Base-by-base conservation (phyloP, 768 basidiomycete species). In the Calocybe gangraenosa region DNA sequence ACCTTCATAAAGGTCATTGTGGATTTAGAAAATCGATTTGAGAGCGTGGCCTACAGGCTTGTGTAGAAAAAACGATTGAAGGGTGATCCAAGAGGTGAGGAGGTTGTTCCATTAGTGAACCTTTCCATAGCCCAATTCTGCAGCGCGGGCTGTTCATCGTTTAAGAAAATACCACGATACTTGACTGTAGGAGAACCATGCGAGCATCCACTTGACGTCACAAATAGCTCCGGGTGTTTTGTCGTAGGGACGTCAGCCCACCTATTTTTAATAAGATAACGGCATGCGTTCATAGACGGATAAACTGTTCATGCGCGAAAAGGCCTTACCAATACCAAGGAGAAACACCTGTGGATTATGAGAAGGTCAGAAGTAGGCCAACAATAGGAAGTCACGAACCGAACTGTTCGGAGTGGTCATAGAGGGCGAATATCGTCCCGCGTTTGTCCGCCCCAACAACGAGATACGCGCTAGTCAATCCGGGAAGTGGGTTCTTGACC, bases 161-260 rank as follows among this genome's bases (percentile, higher is more conserved):
- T 88, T 50, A 88, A 62, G 67, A 88, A 83, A 34, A 86, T 75
- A 11, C 79, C 85, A 25, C 84, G 75, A 53, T 82, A 86, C 56
- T 84, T 79, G 46, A 87, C 81, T 7, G 77, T 78, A 2, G 85
- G 84, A 13, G 70, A 56, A 33, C 81, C 84, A 61, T 85, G 82
- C 5, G 71, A 63, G 57, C 74, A 76, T 14, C 74, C 74, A 25
- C 54, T 54, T 19, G 67, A 49, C 1, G 69, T 51, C 10, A 79
- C 72, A 50, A 73, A 78, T 19, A 87, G 48, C 28, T 75, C 60
- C 9, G 66, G 58, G 28, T 81, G 72, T 23, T 68, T 65, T 13
- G 73, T 74, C 1, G 74, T 69, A 7, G 81, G 81, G n/a, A 84
- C 84, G 58, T 88, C 84, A n/a, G 84, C 81, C 84, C 84, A 88